Evolutionary conservation across 208 protist species (phyloP).

Genomic region (Phytomonas serpens): DNA sequence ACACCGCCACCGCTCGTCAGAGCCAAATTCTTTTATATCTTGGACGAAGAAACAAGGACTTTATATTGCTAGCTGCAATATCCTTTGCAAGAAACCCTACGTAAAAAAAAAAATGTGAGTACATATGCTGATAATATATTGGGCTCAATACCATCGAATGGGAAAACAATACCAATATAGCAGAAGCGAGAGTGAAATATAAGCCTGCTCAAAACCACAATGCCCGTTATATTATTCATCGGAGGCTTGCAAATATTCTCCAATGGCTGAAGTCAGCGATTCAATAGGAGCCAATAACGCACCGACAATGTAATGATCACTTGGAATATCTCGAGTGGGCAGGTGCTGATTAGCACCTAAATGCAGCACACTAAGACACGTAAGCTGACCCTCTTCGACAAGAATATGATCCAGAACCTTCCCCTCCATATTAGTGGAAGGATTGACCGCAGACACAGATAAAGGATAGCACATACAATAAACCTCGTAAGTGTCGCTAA

Average conservation of each 20-base stretch:
- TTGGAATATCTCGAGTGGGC: constrained; percentile 49
- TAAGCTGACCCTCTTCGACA: constrained; percentile 39
- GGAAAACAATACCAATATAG: constrained; percentile 15
- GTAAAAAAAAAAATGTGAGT: neutral
- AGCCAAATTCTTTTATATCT: neutral
- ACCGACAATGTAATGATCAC: constrained; percentile 80
- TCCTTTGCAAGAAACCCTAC: neutral
- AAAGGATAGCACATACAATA: constrained; percentile 56
- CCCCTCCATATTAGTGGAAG: constrained; percentile 62
- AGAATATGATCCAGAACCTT: constrained; percentile 86
- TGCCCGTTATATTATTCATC: neutral
- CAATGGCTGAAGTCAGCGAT: neutral
- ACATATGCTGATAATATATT: constrained; percentile 2
- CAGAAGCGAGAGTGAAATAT: neutral
- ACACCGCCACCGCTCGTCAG: neutral
- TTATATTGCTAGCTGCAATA: neutral
- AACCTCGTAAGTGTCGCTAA: constrained; percentile 52
- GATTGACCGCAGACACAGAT: constrained; percentile 62
- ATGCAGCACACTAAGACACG: constrained; percentile 47
- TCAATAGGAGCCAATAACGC: constrained; percentile 35
- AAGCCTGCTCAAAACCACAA: neutral
- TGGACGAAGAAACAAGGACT: neutral
- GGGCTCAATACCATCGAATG: neutral
- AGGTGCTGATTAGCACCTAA: constrained; percentile 40
- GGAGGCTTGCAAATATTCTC: constrained; percentile 11